These are phyloP conservation scores for Metarhizium humberi DNA, from an alignment of 2,329 filamentous ascomycete genomes.

Conservation along the genomic window DNA sequence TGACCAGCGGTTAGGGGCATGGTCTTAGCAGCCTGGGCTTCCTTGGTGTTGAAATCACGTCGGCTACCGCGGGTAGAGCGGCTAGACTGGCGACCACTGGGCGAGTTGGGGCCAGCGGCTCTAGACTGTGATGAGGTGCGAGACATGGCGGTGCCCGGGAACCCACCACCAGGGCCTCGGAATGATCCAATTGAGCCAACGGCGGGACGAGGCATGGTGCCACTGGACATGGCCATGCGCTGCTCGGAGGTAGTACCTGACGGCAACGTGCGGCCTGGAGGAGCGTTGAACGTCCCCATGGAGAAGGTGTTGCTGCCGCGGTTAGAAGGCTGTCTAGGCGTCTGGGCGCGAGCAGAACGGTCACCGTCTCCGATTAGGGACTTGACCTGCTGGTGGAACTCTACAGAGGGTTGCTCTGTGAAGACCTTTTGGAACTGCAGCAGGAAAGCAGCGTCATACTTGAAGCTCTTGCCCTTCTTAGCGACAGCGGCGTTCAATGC, in stretches of 20 bases:
- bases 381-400: conserved; percentile 89
- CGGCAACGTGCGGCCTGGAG: conserved; percentile 49
- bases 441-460: conserved; percentile 92
- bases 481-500: conserved; percentile 73
- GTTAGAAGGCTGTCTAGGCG: conserved; percentile 46
- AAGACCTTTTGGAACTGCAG: conserved; percentile 95
- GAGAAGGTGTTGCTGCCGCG: conserved; percentile 39
- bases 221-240: conserved; percentile 59
- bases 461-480: conserved; percentile 75
- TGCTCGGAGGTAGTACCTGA: conserved; percentile 69
- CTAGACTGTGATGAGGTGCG: conserved; percentile 53
- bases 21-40: conserved; percentile 66
- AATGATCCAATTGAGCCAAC: conserved; percentile 33
- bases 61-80: conserved; percentile 57
- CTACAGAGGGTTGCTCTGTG: conserved; percentile 88
- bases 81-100: conserved; percentile 51
- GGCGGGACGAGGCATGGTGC: conserved; percentile 34
- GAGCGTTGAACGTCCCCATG: conserved; percentile 63
- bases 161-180: conserved; percentile 39
- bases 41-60: conserved; percentile 47
- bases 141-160: conserved; percentile 56
- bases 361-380: conserved; percentile 70
- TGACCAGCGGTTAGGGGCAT: conserved; percentile 85
- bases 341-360: conserved; percentile 49
- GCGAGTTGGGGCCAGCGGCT: conserved; percentile 59